These are phyloP conservation scores for Neocatenulostroma microsporum DNA, from an alignment of 2,329 filamentous ascomycete species.

Conservation along the genomic window DNA sequence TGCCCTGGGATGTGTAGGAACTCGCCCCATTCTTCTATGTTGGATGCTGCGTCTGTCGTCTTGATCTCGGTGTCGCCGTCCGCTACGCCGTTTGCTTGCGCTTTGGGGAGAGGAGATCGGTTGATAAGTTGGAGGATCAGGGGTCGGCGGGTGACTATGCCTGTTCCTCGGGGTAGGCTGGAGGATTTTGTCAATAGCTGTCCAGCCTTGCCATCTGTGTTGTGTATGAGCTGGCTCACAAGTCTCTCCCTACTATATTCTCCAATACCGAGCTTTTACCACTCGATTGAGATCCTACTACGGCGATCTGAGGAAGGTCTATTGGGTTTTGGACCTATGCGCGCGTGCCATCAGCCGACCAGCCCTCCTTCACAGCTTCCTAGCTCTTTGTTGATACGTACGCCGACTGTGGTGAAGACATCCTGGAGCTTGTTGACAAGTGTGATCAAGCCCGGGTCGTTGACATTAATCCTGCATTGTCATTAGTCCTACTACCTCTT, in stretches of 20 bases:
- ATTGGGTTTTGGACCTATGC: slow-evolving; percentile 93
- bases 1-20: slow-evolving; percentile 96
- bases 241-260: slow-evolving; percentile 97
- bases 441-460: slow-evolving; percentile 61
- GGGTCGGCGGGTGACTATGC: slow-evolving; percentile 92
- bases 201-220: slow-evolving; percentile 1
- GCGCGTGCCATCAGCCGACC: slow-evolving; percentile 16
- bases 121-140: slow-evolving; percentile 98
- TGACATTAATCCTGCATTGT: slow-evolving; percentile 57
- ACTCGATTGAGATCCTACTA: slow-evolving; percentile 96
- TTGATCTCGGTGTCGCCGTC: slow-evolving; percentile 64
- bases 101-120: slow-evolving; percentile 52
- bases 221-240: slow-evolving; percentile 54
- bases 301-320: slow-evolving; percentile 94
- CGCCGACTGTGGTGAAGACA: slow-evolving; percentile 95
- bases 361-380: neutral
- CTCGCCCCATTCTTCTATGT: slow-evolving; percentile 95
- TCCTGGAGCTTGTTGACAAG: slow-evolving; percentile 99
- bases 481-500: too few species aligned
- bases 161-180: slow-evolving; percentile 91
- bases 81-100: slow-evolving; percentile 63
- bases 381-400: slow-evolving; percentile 38
- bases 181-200: slow-evolving; percentile 5
- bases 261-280: slow-evolving; percentile 99
- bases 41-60: slow-evolving; percentile 76